Percentiles rank a stretch among this genome's conserved stretches.
These are phyloP conservation scores for Camelina hispida DNA, from an alignment of 345 rosid genomes.

Conservation along the genomic window DNA sequence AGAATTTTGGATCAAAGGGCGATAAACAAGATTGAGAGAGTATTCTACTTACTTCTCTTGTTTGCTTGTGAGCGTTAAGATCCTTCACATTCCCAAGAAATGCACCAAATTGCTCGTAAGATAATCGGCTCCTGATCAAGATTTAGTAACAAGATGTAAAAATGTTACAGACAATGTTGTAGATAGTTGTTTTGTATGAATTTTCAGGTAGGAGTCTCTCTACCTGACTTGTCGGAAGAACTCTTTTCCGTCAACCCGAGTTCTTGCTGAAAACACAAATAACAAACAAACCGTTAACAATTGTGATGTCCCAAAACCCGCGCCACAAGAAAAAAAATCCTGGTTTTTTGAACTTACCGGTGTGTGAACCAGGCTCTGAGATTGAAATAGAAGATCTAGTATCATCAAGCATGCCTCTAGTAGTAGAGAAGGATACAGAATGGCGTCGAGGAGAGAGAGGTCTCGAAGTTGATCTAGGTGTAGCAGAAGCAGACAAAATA, in stretches of 20 bases:
- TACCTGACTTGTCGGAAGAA: slow-evolving; percentile 98
- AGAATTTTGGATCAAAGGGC: too few species aligned
- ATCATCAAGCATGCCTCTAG: slow-evolving; percentile 76
- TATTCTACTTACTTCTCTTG: slow-evolving; percentile 64
- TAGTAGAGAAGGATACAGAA: slow-evolving; percentile 75
- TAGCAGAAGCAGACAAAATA: slow-evolving; percentile 69
- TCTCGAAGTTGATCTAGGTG: slow-evolving; percentile 78
- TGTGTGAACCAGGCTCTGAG: slow-evolving; percentile 62
- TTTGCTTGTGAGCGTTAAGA: slow-evolving; percentile 87
- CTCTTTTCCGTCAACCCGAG: slow-evolving; percentile 94
- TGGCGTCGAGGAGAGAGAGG: slow-evolving; percentile 81
- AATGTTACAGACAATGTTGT: neutral
- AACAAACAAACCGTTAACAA: neutral
- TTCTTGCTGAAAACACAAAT: slow-evolving; percentile 59
- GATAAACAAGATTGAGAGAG: neutral
- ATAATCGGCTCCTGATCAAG: slow-evolving; percentile 51
- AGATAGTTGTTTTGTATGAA: neutral
- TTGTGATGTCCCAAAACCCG: neutral
- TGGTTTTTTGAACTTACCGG: slow-evolving; percentile 46
- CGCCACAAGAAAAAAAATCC: neutral
- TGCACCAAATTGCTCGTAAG: slow-evolving; percentile 91
- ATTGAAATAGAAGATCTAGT: slow-evolving; percentile 64
- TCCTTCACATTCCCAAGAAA: slow-evolving; percentile 95
- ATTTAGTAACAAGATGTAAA: slow-evolving; percentile 8
- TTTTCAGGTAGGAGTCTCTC: neutral